A percentile compares a stretch with the other conserved stretches of the same genome.
phyloP scores from a whole-genome alignment of 2,329 filamentous ascomycete species.

The Lasiodiplodia sp. region DNA sequence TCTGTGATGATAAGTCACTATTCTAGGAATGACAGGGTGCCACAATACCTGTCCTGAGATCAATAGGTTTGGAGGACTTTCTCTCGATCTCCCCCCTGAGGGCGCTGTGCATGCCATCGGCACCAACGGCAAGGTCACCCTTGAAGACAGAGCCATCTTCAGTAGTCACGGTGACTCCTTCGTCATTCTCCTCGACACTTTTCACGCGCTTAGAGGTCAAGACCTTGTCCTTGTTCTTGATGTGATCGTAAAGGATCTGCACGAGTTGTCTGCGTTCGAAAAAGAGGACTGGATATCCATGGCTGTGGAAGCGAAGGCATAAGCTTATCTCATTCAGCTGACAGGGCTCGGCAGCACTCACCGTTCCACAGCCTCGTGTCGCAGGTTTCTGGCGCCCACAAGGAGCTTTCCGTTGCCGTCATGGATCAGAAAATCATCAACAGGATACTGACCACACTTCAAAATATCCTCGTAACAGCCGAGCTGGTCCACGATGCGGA shows the following conservation, averaged over 20 bases:
- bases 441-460: background rate
- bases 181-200: background rate
- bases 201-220: constrained; percentile 31
- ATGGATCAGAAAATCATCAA: background rate
- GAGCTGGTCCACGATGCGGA: constrained; percentile 39
- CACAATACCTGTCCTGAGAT: background rate
- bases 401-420: background rate
- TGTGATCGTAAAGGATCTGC: constrained; percentile 36
- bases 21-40: too few relatives aligned
- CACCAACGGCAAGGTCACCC: constrained; percentile 28
- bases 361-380: background rate
- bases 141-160: constrained; percentile 23
- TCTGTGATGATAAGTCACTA: background rate
- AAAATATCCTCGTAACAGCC: constrained; percentile 30
- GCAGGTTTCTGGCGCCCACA: background rate
- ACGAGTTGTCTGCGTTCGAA: constrained; percentile 39
- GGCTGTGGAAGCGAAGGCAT: background rate
- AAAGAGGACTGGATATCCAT: constrained; percentile 31
- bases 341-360: background rate
- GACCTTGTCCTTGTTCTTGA: constrained; percentile 36
- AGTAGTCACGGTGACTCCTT: background rate
- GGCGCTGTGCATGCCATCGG: constrained; percentile 28
- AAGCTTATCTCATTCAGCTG: background rate
- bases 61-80: too few relatives aligned
- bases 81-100: constrained; percentile 5